Evolutionary conservation across 495 filamentous ascomycete species (phyloP).

Genomic region (Xanthoparmelia taractica): DNA sequence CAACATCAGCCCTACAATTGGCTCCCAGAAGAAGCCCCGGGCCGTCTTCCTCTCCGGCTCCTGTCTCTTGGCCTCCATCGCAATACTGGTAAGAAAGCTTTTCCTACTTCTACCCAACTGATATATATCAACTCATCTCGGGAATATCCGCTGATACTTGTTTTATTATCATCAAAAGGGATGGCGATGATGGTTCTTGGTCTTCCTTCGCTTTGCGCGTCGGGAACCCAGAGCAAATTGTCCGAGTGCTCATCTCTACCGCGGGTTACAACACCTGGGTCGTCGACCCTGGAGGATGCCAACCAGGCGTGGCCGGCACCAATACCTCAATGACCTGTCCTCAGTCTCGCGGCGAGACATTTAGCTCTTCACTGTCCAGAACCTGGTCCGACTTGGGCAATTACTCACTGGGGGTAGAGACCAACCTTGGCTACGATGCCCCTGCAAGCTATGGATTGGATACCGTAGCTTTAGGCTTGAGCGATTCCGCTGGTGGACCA

Average conservation of each 20-base stretch:
- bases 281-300: slow-evolving; percentile 10
- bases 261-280: slow-evolving; percentile 5
- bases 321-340: slow-evolving; percentile 31
- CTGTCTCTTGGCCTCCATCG: slow-evolving; percentile 20
- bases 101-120: background rate
- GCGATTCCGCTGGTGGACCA: slow-evolving; percentile 28
- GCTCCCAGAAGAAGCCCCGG: background rate
- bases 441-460: slow-evolving; percentile 35
- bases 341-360: slow-evolving; percentile 39
- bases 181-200: slow-evolving; percentile 48
- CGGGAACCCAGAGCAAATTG: slow-evolving; percentile 40
- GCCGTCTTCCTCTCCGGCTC: slow-evolving; percentile 5
- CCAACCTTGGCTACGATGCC: slow-evolving; percentile 9
- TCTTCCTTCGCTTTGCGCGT: slow-evolving; percentile 41
- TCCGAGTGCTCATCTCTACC: slow-evolving; percentile 33
- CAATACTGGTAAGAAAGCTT: slow-evolving; percentile 16
- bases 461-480: slow-evolving; percentile 39
- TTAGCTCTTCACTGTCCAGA: slow-evolving; percentile 38
- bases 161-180: slow-evolving; percentile 31
- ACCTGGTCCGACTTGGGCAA: slow-evolving; percentile 30
- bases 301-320: slow-evolving; percentile 3
- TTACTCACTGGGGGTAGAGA: slow-evolving; percentile 9
- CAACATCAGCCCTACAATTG: background rate
- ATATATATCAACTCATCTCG: too few species aligned
- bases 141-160: background rate